These are phyloP conservation scores for Pseudocercospora crystallina DNA, from an alignment of 2,329 filamentous ascomycete species.

Conservation along the genomic window DNA sequence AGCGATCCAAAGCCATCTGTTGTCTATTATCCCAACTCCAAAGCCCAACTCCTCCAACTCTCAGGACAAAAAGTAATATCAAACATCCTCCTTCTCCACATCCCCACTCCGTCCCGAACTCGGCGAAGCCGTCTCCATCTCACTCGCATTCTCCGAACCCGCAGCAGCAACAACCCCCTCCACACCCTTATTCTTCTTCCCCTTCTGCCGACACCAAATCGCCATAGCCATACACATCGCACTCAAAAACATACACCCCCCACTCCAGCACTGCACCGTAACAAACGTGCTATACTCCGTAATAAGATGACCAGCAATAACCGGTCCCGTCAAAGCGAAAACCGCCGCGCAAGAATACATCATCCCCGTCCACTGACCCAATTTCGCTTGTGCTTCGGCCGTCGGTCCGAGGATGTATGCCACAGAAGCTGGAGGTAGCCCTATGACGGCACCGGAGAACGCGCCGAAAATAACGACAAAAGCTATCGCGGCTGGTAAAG, in stretches of 20 bases:
- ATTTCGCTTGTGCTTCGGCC: constrained; percentile 37
- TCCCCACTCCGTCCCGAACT: no score
- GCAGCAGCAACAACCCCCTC: no score
- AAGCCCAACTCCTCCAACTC: no score
- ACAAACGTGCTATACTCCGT: constrained; percentile 42
- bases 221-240: constrained; percentile 43
- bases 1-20: no score
- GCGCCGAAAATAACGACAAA: constrained; percentile 52
- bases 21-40: no score
- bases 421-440: constrained; percentile 51
- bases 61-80: no score
- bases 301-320: constrained; percentile 50
- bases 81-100: no score
- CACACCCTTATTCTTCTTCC: constrained; percentile 1
- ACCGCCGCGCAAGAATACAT: constrained; percentile 51
- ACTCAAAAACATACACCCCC: constrained; percentile 42
- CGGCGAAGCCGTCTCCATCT: no score
- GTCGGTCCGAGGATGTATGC: constrained; percentile 45
- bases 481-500: constrained; percentile 41
- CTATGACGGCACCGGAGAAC: constrained; percentile 51
- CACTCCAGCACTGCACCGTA: constrained; percentile 51
- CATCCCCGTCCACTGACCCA: constrained; percentile 55
- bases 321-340: constrained; percentile 48
- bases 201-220: constrained; percentile 17
- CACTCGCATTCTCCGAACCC: no score